Percentiles rank a stretch among this genome's conserved stretches.
These are phyloP conservation scores for Aspergillus conjunctus DNA, from an alignment of 495 filamentous ascomycete genomes.

Conservation along the genomic window DNA sequence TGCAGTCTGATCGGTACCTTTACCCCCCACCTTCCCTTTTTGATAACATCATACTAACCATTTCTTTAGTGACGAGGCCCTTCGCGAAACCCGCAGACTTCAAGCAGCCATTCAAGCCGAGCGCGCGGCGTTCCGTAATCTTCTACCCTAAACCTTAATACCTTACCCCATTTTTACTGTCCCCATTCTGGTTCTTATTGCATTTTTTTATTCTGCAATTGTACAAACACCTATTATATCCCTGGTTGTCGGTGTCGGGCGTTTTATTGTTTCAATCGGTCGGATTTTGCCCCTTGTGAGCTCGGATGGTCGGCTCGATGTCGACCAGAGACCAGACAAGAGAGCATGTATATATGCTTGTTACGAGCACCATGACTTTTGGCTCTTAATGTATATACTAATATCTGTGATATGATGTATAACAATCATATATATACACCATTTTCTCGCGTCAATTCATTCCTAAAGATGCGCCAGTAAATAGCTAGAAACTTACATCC, in stretches of 20 bases:
- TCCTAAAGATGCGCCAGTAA: neutral
- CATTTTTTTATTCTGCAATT: conserved; percentile 2
- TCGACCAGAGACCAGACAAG: neutral
- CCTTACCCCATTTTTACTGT: neutral
- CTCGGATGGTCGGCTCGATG: neutral
- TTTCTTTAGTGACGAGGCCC: conserved; percentile 72
- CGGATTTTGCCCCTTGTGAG: neutral
- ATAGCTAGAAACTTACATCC: neutral
- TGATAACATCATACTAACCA: conserved; percentile 31
- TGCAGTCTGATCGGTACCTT: conserved; percentile 82
- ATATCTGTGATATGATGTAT: neutral
- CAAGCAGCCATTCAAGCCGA: conserved; percentile 64
- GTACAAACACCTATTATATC: conserved; percentile 12
- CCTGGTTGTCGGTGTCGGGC: conserved; percentile 7
- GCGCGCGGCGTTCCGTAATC: conserved; percentile 54
- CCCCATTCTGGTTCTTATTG: neutral
- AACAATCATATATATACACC: neutral
- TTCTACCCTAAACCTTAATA: conserved; percentile 32
- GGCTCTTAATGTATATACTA: conserved; percentile 19
- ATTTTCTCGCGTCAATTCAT: neutral
- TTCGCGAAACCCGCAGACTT: conserved; percentile 77
- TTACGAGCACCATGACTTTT: conserved; percentile 22
- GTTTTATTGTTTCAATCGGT: neutral
- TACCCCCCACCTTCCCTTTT: conserved; percentile 16
- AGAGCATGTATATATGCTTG: conserved; percentile 18